Evolutionary conservation across 2,329 filamentous ascomycete species (phyloP), one percentile per base, ranked within the genome.

Genomic region (Tolypocladium sp.): DNA sequence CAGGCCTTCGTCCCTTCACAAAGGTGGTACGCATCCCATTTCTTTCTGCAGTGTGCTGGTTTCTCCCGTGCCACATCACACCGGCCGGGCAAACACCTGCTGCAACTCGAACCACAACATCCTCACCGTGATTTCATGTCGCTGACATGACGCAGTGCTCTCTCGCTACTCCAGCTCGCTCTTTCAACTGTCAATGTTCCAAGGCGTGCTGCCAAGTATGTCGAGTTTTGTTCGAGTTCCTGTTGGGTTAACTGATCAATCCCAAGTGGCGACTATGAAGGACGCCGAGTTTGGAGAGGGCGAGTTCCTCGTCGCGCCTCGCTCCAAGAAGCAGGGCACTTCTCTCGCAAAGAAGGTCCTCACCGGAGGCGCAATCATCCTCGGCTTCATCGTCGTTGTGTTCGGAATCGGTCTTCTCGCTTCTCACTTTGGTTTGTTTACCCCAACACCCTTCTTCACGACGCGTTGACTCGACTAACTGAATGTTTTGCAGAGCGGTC

Each of bases 351-450:
- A 63, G 59, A 66, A 64, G 41, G 9, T 62, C 20, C 13, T 68
- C 13, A 12, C 61, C 40, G 55, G 57, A 30, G 46, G 59, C 22
- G 27, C 62, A 37, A 13, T 64, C 38, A 30, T 62, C 6, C 33
- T 60, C 15, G 60, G 57, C 55, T 46, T 68, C n/a, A 52, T 67
- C 27, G 57, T 60, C 27, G 49, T 63, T 56, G 64, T 71, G 62
- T 69, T 73, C 61, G 67, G 65, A 33, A 65, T 71, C 53, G 67
- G 68, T 17, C 41, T 73, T 41, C 42, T 71, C 46, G 66, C 66
- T 30, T 64, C 68, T 58, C 37, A 59, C 49, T 71, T 66, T 57
- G 64, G 57, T 58, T 58, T 17, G 49, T 58, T 17, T 15, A 2
- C 4, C 41, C n/a, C 4, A 12, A 7, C 27, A 30, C 49, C 6